Evolutionary conservation across 2,329 filamentous ascomycete species (phyloP).

Genomic region (Nannizziopsis arthrosporioides): DNA sequence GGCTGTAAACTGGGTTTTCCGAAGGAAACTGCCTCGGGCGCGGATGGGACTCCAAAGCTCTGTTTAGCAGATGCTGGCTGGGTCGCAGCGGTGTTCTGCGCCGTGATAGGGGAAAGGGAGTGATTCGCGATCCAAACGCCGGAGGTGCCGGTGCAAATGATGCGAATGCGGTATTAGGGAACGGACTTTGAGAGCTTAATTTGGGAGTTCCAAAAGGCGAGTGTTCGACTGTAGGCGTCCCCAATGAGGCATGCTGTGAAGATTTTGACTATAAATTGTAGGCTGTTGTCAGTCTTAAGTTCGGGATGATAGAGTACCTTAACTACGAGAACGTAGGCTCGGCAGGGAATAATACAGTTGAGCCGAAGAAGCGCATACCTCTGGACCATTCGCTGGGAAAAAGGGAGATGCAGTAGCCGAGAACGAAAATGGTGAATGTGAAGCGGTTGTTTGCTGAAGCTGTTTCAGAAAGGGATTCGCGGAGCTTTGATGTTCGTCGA

Average conservation of each 20-base stretch:
- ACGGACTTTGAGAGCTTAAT: neutral
- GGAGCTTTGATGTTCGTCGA: neutral
- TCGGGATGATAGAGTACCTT: neutral
- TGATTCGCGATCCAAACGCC: slow-evolving; percentile 6
- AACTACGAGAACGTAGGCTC: neutral
- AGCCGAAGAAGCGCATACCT: neutral
- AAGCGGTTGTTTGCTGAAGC: neutral
- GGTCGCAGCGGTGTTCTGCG: neutral
- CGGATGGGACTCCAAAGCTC: slow-evolving; percentile 2
- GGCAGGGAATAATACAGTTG: neutral
- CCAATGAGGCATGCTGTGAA: neutral
- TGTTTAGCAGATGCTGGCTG: neutral
- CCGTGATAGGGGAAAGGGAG: neutral
- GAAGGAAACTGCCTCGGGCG: neutral
- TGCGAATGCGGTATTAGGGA: neutral
- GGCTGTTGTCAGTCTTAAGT: neutral
- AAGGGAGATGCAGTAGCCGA: slow-evolving; percentile 15
- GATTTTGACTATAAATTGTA: neutral
- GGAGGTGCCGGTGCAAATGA: slow-evolving; percentile 1
- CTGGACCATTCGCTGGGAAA: slow-evolving; percentile 3
- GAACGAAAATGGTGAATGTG: slow-evolving; percentile 1
- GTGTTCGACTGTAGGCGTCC: neutral
- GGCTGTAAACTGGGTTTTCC: slow-evolving; percentile 8
- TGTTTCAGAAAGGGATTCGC: slow-evolving; percentile 4
- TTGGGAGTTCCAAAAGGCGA: no score